These are phyloP conservation scores for Mycena chlorophos DNA, from an alignment of 768 basidiomycete genomes.

Conservation along the genomic window DNA sequence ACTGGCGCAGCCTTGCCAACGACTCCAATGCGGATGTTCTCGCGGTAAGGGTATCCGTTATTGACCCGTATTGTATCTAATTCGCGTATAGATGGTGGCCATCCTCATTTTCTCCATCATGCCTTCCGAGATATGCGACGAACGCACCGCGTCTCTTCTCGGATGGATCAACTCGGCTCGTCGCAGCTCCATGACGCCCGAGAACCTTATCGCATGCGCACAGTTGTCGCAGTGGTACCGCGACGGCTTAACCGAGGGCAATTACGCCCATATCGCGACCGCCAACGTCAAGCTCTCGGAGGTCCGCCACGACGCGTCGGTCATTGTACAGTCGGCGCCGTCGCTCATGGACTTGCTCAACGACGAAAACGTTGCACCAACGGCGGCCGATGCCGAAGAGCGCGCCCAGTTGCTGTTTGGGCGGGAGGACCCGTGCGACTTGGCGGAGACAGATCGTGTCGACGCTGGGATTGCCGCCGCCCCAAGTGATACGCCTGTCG, in stretches of 20 bases:
- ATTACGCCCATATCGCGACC: slow-evolving; percentile 6
- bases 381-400: slow-evolving; percentile 7
- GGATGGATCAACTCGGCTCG: slow-evolving; percentile 30
- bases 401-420: slow-evolving; percentile 4
- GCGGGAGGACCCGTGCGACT: slow-evolving; percentile 11
- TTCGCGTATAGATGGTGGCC: slow-evolving; percentile 12
- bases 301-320: slow-evolving; percentile 2
- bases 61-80: not conserved
- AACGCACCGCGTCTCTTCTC: slow-evolving; percentile 28
- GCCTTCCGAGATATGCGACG: slow-evolving; percentile 32
- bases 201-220: slow-evolving; percentile 26
- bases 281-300: slow-evolving; percentile 12
- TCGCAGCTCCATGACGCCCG: slow-evolving; percentile 26
- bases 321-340: not conserved
- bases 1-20: slow-evolving; percentile 22
- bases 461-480: too few relatives aligned
- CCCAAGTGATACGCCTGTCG: too few relatives aligned
- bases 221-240: slow-evolving; percentile 19
- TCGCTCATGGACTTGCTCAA: slow-evolving; percentile 12
- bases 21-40: slow-evolving; percentile 27
- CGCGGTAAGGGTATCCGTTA: slow-evolving; percentile 12
- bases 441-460: slow-evolving; percentile 10
- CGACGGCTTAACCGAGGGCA: slow-evolving; percentile 3
- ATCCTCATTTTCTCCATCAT: slow-evolving; percentile 29
- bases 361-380: slow-evolving; percentile 7